A percentile compares a stretch with the other conserved stretches of the same genome.
Conservation (phyloP, 2,329 filamentous ascomycete species). For the Blastomyces parvus region DNA sequence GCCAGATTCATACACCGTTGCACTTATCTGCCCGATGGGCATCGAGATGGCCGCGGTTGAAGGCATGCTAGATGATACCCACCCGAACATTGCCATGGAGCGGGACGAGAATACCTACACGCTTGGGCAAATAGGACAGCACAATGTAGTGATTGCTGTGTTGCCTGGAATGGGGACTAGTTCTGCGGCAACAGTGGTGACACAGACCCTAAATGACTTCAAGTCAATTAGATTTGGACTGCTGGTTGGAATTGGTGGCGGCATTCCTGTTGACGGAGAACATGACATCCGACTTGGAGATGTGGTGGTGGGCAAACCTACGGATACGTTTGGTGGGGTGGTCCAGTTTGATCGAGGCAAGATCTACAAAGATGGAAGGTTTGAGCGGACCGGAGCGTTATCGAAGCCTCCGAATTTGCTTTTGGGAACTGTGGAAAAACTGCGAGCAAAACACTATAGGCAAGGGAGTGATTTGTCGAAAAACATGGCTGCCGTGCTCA, state of each 20-base stretch:
- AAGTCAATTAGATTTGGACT: conserved; percentile 14
- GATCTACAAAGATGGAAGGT: not conserved
- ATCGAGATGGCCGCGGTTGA: conserved; percentile 12
- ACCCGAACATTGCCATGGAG: conserved; percentile 3
- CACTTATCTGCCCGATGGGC: conserved; percentile 12
- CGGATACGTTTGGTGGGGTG: conserved; percentile 8
- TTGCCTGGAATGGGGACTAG: conserved; percentile 14
- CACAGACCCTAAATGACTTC: conserved; percentile 14
- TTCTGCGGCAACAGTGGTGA: conserved; percentile 11
- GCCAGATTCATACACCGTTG: conserved; percentile 5
- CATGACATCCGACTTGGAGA: conserved; percentile 17
- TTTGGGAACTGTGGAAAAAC: not conserved
- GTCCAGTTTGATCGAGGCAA: conserved; percentile 15
- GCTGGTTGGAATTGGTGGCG: conserved; percentile 18
- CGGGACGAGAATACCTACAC: conserved; percentile 14
- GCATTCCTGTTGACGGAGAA: conserved; percentile 11
- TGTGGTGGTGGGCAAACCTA: conserved; percentile 16
- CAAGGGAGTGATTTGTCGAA: not conserved
- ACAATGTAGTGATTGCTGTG: conserved; percentile 17
- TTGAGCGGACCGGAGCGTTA: not conserved
- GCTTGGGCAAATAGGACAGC: conserved; percentile 13
- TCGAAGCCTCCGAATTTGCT: not conserved
- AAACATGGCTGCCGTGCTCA: not conserved
- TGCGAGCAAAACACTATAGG: not conserved
- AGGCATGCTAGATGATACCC: conserved; percentile 15